Evolutionary conservation across 78 protist genomes (phyloP).

Genomic region (Dictyostelium intermedium): DNA sequence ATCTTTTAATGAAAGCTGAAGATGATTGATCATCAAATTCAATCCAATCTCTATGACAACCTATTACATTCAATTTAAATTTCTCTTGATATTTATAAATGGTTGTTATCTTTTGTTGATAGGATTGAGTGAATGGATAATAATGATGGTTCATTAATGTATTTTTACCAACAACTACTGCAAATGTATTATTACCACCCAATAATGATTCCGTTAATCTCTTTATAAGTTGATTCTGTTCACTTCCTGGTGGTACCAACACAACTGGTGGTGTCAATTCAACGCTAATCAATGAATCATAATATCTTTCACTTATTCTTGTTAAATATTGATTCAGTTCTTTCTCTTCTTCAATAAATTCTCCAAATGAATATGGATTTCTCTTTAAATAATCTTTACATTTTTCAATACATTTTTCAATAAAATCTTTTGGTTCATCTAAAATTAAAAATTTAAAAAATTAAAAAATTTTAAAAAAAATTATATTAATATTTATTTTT

Average conservation of each 20-base stretch:
- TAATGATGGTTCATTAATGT: constrained; percentile 44
- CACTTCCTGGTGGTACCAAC: neutral
- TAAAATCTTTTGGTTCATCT: neutral
- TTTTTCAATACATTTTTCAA: neutral
- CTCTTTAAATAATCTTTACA: neutral
- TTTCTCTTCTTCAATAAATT: neutral
- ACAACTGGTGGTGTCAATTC: constrained; percentile 1
- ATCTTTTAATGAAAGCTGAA: neutral
- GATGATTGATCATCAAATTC: neutral
- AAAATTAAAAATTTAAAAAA: neutral
- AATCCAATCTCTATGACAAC: constrained; percentile 29
- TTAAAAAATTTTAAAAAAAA: neutral
- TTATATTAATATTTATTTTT: neutral
- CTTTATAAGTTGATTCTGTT: neutral
- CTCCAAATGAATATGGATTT: neutral
- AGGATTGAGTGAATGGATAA: constrained; percentile 30
- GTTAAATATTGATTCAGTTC: neutral
- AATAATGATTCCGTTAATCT: neutral
- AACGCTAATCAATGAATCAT: neutral
- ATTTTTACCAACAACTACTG: constrained; percentile 9
- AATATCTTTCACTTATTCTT: constrained; percentile 15
- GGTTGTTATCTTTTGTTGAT: neutral
- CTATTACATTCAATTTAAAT: constrained; percentile 11
- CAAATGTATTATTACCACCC: neutral
- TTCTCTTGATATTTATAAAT: neutral